phyloP scores from a whole-genome alignment of 1,139 yeast genomes.

The Pichia sp. region DNA sequence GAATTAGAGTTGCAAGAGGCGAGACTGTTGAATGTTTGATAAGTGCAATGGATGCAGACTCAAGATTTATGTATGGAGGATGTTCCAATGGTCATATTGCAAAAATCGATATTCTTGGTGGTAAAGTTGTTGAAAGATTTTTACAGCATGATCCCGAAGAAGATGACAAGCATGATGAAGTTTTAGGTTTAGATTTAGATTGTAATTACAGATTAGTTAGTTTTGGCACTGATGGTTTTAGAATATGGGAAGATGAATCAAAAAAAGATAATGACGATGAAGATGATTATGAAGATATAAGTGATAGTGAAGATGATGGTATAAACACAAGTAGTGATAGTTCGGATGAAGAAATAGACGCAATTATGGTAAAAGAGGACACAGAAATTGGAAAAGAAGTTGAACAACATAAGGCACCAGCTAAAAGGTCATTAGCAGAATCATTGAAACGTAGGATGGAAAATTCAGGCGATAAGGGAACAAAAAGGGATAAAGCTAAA shows the following conservation, averaged over 20 bases:
- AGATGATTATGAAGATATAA: conserved; percentile 22
- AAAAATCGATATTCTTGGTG: conserved; percentile 58
- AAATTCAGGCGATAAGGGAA: not conserved
- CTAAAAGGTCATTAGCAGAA: not conserved
- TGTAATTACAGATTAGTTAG: conserved; percentile 69
- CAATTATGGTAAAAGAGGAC: conserved; percentile 5
- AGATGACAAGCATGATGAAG: conserved; percentile 36
- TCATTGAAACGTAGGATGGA: conserved; percentile 15
- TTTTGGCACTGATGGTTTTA: conserved; percentile 76
- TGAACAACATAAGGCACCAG: conserved; percentile 11
- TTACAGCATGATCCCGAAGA: conserved; percentile 48
- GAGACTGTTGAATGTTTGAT: conserved; percentile 76
- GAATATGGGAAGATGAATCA: conserved; percentile 52
- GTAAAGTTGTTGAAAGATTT: conserved; percentile 60
- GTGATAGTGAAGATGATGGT: conserved; percentile 12
- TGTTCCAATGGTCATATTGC: conserved; percentile 75
- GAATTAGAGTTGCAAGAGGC: conserved; percentile 62
- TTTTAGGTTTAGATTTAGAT: conserved; percentile 70
- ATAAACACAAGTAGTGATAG: conserved; percentile 9
- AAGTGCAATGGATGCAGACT: conserved; percentile 68
- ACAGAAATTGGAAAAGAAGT: conserved; percentile 16
- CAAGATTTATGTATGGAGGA: conserved; percentile 72
- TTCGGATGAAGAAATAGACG: conserved; percentile 19
- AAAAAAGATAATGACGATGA: conserved; percentile 28
- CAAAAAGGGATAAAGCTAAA: not conserved